Base-by-base conservation (phyloP, 805 yeast genomes). In the Yarrowia porcina region DNA sequence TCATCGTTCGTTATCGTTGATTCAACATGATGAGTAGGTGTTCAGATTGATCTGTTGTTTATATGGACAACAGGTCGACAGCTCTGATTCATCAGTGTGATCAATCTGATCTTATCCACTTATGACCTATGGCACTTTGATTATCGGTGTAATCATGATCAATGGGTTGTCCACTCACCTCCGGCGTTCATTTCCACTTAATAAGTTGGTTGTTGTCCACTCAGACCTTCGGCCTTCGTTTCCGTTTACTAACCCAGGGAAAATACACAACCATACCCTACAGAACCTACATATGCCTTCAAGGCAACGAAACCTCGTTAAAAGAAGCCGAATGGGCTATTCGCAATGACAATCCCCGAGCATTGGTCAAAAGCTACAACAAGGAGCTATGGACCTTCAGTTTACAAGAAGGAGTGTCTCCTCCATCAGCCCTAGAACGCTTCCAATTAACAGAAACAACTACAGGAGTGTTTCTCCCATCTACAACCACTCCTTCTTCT, bases 301-400 rank as follows among this genome's bases (percentile, higher is more conserved):
- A 44, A 18, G 42, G 44, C n/a, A 59, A 63, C 44, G 52, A 56
- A 4, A 52, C 63, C 2, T 36, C 62, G 1, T 50, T 70, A 10
- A 27, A 56, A 4, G 65, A 67, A 25, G 73, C 73, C 1, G 73
- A 68, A 61, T 66, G 69, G 69, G 57, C 67, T 4, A 63, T 71
- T 4, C 65, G 73, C 4, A 44, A 63, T 32, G 66, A 63, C 18
- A 33, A 63, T 18, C 62, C 63, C 2, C n/a, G 47, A n/a, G 66
- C 70, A 9, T 36, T 70, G 27, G 70, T 67, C 20, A 65, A 63
- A 12, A 44, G 65, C 12, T 27, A 61, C 27, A 65, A 66, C 39
- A 69, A 65, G 18, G 73, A 70, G 63, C 65, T 70, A n/a, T 70
- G 73, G 73, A 67, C 68, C 2, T 70, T 70, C 61, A 65, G 70